phyloP scores from a whole-genome alignment of 2,329 filamentous ascomycete species.

The Akanthomyces lecanii region DNA sequence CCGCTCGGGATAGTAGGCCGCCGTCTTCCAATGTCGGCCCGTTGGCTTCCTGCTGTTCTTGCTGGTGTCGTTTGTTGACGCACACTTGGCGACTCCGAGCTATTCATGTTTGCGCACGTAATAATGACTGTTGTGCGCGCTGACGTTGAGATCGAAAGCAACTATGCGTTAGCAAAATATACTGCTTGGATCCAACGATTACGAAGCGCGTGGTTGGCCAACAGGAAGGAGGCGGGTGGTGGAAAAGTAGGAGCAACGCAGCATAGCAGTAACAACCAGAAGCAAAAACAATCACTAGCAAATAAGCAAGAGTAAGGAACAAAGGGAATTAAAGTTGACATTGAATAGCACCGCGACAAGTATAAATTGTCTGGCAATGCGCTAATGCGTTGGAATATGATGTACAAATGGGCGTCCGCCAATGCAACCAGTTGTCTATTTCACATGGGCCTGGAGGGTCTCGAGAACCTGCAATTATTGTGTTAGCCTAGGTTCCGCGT shows the following conservation, averaged over 20 bases:
- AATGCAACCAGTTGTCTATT: conserved; percentile 61
- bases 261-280: neutral
- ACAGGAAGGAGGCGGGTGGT: neutral
- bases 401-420: conserved; percentile 40
- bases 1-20: conserved; percentile 9
- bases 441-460: conserved; percentile 74
- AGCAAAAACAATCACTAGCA: conserved; percentile 2
- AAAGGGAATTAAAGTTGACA: conserved; percentile 17
- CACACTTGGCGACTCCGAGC: neutral
- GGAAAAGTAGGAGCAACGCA: conserved; percentile 1
- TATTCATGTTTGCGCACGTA: conserved; percentile 8
- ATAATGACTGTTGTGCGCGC: neutral
- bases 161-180: neutral
- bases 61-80: neutral
- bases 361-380: conserved; percentile 35
- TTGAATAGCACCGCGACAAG: conserved; percentile 27
- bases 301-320: neutral
- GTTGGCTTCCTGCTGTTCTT: neutral
- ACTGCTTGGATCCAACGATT: neutral
- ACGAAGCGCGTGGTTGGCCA: neutral
- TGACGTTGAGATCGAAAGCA: neutral
- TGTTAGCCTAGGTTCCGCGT: conserved; percentile 33
- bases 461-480: conserved; percentile 63
- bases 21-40: neutral
- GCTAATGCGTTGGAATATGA: conserved; percentile 36